These are phyloP conservation scores for Phialophora chinensis DNA, from an alignment of 2,329 filamentous ascomycete species.

Conservation along the genomic window DNA sequence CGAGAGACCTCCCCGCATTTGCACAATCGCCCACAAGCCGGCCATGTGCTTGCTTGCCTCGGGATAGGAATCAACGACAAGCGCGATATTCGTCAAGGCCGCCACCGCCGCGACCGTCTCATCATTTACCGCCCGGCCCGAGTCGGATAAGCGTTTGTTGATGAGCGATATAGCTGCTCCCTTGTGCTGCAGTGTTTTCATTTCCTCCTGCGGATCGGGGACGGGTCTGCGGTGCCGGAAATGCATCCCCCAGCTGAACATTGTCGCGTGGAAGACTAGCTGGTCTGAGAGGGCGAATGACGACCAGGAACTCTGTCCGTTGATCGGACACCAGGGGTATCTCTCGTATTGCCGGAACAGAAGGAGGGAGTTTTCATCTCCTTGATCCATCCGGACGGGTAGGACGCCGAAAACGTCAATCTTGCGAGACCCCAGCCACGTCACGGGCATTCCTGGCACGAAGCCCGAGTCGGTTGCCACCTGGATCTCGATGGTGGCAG, in stretches of 20 bases:
- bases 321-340: constrained; percentile 33
- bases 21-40: constrained; percentile 22
- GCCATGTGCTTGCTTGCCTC: constrained; percentile 32
- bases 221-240: constrained; percentile 11
- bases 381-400: constrained; percentile 10
- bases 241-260: constrained; percentile 29
- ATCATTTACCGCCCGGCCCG: constrained; percentile 14
- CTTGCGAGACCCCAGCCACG: constrained; percentile 10
- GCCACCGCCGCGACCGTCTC: constrained; percentile 28
- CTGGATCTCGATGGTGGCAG: neutral
- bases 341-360: constrained; percentile 22
- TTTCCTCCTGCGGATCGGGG: constrained; percentile 12
- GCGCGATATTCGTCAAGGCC: constrained; percentile 30
- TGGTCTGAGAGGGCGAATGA: constrained; percentile 28
- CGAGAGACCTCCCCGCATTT: constrained; percentile 27
- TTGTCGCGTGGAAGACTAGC: constrained; percentile 31
- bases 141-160: constrained; percentile 28
- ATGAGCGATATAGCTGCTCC: constrained; percentile 28
- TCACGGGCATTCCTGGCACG: constrained; percentile 20
- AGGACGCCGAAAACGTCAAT: constrained; percentile 27
- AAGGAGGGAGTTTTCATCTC: constrained; percentile 17
- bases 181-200: constrained; percentile 28
- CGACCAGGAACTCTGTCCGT: constrained; percentile 25
- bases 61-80: constrained; percentile 20
- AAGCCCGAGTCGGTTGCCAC: constrained; percentile 2